Evolutionary conservation across 768 basidiomycete species (phyloP).

Genomic region (Leccinum uliginosum): DNA sequence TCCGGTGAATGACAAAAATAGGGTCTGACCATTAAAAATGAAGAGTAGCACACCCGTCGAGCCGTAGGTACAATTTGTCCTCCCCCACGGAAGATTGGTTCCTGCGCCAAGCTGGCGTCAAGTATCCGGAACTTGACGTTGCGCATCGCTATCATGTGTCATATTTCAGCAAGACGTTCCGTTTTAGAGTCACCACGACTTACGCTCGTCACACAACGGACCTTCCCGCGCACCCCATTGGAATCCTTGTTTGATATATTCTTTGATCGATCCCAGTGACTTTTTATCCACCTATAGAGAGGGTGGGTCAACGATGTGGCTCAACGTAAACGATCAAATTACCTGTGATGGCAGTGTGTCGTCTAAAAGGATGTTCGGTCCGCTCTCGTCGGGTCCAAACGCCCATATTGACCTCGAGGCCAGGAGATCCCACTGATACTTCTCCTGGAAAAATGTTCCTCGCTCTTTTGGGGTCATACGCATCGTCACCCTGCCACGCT

Average conservation of each 20-base stretch:
- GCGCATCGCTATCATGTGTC: conserved; percentile 75
- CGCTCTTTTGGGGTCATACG: conserved; percentile 93
- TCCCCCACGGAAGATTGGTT: conserved; percentile 96
- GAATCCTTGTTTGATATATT: conserved; percentile 98
- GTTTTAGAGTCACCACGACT: conserved; percentile 35
- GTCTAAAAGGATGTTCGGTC: conserved; percentile 90
- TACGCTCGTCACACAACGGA: conserved; percentile 96
- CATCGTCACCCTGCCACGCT: conserved; percentile 89
- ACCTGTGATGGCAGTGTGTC: conserved; percentile 96
- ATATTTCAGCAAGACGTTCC: background rate
- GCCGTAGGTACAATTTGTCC: conserved; percentile 99
- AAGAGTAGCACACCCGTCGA: conserved; percentile 98
- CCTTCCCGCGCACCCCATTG: conserved; percentile 99
- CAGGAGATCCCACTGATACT: conserved; percentile 97
- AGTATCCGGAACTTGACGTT: conserved; percentile 97
- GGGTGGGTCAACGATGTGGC: background rate
- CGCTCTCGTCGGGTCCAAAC: conserved; percentile 95
- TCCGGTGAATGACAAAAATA: conserved; percentile 7
- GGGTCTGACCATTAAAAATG: conserved; percentile 86
- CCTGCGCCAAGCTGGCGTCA: conserved; percentile 87
- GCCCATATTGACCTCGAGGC: conserved; percentile 99
- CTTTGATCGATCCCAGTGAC: conserved; percentile 80
- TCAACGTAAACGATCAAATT: conserved; percentile 12
- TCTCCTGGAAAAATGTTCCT: conserved; percentile 93
- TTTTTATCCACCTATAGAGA: conserved; percentile 82